Conservation (phyloP, 169 alveolate species). For the Plasmodium relictum region DNA sequence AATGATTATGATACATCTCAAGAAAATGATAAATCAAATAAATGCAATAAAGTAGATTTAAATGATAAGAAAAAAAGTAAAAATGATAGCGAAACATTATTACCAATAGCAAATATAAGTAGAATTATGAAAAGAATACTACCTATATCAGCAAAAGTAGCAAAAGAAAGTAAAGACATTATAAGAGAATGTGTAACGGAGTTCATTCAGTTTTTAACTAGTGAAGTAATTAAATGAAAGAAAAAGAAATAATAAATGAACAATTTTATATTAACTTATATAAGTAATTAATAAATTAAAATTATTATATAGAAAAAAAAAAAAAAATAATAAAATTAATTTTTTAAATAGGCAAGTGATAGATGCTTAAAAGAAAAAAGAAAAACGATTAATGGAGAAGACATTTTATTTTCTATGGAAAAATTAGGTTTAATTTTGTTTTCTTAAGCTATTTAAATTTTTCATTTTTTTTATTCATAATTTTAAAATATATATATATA, state of each 20-base stretch:
- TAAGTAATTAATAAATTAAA: neutral
- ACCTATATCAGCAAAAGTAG: conserved; percentile 93
- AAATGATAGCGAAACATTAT: conserved; percentile 69
- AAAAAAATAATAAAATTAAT: neutral
- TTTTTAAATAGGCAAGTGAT: conserved; percentile 91
- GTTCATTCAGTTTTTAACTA: conserved; percentile 94
- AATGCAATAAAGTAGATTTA: neutral
- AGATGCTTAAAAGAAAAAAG: conserved; percentile 93
- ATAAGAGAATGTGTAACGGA: conserved; percentile 96
- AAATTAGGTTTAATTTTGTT: conserved; percentile 88
- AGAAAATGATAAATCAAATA: conserved; percentile 27
- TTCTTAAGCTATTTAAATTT: neutral
- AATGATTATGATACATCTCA: conserved; percentile 40
- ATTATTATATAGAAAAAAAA: neutral
- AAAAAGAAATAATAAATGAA: neutral
- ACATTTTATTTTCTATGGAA: conserved; percentile 92
- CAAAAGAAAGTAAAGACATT: conserved; percentile 96
- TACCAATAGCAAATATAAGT: conserved; percentile 96
- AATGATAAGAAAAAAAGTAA: conserved; percentile 46
- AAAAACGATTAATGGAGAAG: conserved; percentile 96
- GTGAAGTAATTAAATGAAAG: conserved; percentile 85
- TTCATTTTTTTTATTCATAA: neutral
- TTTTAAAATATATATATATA: neutral
- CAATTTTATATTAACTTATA: neutral
- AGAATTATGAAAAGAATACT: conserved; percentile 96